These are phyloP conservation scores for Trichosporon ovoides DNA, from an alignment of 1,284 basidiomycete genomes.

Conservation along the genomic window DNA sequence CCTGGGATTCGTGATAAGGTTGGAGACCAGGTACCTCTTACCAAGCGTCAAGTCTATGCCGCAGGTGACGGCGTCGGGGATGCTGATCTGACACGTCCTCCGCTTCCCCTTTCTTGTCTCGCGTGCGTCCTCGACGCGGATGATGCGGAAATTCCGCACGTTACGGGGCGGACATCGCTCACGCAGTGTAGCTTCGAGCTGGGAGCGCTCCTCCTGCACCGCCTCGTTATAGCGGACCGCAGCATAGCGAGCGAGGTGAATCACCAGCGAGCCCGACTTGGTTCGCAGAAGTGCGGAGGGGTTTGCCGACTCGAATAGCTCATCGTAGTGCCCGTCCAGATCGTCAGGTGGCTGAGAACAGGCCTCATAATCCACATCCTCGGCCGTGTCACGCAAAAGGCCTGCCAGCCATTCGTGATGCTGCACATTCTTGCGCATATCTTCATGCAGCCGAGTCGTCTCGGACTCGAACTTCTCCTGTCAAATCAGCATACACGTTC, in stretches of 20 bases:
- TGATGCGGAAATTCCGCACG: conserved; percentile 72
- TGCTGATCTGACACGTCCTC: conserved; percentile 67
- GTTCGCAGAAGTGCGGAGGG: conserved; percentile 48
- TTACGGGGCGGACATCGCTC: conserved; percentile 72
- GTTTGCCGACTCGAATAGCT: conserved; percentile 32
- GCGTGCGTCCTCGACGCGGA: conserved; percentile 67
- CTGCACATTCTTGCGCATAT: conserved; percentile 32
- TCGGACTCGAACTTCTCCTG: conserved; percentile 41
- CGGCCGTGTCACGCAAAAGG: conserved; percentile 22
- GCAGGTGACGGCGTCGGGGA: conserved; percentile 70
- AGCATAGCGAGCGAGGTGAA: conserved; percentile 61
- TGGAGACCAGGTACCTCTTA: conserved; percentile 65
- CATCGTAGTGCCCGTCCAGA: conserved; percentile 38
- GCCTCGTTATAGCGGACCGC: conserved; percentile 55
- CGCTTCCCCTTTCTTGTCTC: conserved; percentile 53
- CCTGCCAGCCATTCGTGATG: conserved; percentile 29
- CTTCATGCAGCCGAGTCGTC: conserved; percentile 28
- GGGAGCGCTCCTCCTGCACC: conserved; percentile 54
- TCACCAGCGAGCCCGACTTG: conserved; percentile 54
- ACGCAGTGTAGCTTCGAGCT: conserved; percentile 64
- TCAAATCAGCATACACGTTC: background rate
- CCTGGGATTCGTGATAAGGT: conserved; percentile 57
- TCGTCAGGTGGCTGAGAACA: conserved; percentile 8
- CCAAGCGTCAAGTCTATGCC: conserved; percentile 60
- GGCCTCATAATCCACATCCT: conserved; percentile 16